Evolutionary conservation across 352 stramenopile genomes (phyloP).

Genomic region (Phytophthora ohioensis): DNA sequence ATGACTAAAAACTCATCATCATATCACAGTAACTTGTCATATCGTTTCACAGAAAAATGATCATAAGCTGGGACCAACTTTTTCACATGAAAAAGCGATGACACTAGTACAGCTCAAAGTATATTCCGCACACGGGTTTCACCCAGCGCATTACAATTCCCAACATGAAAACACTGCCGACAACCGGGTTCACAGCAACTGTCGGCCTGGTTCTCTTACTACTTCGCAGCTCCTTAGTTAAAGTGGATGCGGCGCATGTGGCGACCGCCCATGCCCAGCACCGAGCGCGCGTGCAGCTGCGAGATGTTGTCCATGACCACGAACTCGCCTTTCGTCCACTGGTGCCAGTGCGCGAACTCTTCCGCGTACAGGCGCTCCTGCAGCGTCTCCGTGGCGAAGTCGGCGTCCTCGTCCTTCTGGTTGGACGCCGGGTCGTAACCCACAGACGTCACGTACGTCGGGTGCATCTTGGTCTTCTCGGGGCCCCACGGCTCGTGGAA

Average conservation of each 20-base stretch:
- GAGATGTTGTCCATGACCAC: conserved; percentile 34
- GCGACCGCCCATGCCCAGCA: conserved; percentile 22
- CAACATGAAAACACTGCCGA: too few relatives aligned
- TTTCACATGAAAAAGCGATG: too few relatives aligned
- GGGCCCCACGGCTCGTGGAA: conserved; percentile 30
- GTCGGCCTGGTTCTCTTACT: too few relatives aligned
- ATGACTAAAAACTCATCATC: too few relatives aligned
- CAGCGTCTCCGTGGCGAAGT: conserved; percentile 27
- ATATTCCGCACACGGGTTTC: too few relatives aligned
- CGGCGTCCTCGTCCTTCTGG: conserved; percentile 24
- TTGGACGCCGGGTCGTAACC: conserved; percentile 26
- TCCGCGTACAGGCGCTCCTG: conserved; percentile 28
- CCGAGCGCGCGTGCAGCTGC: conserved; percentile 22
- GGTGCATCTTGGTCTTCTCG: conserved; percentile 38
- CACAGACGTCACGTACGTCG: conserved; percentile 34
- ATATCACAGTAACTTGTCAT: too few relatives aligned
- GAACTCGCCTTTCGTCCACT: conserved; percentile 35
- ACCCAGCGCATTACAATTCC: too few relatives aligned
- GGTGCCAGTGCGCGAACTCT: conserved; percentile 24
- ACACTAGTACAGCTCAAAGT: too few relatives aligned
- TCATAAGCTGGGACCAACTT: too few relatives aligned
- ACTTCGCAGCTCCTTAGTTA: conserved; percentile 5
- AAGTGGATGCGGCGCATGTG: conserved; percentile 39
- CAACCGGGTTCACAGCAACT: too few relatives aligned
- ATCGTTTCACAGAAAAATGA: too few relatives aligned